Evolutionary conservation across 192 early-diverging fungal genomes (phyloP).

Genomic region (Gryganskiella cystojenkinii): DNA sequence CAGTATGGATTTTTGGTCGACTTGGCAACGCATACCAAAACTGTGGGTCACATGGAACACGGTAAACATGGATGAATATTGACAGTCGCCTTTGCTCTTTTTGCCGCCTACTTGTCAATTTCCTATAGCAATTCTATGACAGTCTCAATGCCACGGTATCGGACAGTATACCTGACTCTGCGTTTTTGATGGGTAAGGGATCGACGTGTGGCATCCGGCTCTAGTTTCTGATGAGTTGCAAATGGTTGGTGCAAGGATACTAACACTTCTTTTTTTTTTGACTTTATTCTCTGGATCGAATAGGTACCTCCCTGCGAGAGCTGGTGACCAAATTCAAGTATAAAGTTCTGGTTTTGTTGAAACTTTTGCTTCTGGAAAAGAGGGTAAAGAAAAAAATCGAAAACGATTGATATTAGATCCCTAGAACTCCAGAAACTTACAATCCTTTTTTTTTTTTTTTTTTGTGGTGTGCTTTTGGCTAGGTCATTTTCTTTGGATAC

Average conservation of each 20-base stretch:
- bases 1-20: conserved; percentile 49
- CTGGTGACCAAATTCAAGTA: conserved; percentile 77
- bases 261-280: too few relatives aligned
- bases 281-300: not conserved
- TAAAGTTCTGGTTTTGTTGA: conserved; percentile 80
- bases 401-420: not conserved
- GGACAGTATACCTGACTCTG: conserved; percentile 69
- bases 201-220: too few relatives aligned
- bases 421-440: not conserved
- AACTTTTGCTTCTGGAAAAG: conserved; percentile 80
- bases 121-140: conserved; percentile 68
- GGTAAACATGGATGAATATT: too few relatives aligned
- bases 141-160: conserved; percentile 64
- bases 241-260: too few relatives aligned
- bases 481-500: conserved; percentile 87
- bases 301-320: conserved; percentile 78
- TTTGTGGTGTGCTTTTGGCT: not conserved
- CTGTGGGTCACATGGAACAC: too few relatives aligned
- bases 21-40: not conserved
- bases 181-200: conserved; percentile 72
- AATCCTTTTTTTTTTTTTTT: not conserved
- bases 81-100: not conserved
- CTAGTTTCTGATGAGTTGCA: too few relatives aligned
- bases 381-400: conserved; percentile 52
- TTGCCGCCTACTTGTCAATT: not conserved